These are phyloP conservation scores for Curvularia lunata DNA, from an alignment of 2,329 filamentous ascomycete genomes.

Conservation along the genomic window DNA sequence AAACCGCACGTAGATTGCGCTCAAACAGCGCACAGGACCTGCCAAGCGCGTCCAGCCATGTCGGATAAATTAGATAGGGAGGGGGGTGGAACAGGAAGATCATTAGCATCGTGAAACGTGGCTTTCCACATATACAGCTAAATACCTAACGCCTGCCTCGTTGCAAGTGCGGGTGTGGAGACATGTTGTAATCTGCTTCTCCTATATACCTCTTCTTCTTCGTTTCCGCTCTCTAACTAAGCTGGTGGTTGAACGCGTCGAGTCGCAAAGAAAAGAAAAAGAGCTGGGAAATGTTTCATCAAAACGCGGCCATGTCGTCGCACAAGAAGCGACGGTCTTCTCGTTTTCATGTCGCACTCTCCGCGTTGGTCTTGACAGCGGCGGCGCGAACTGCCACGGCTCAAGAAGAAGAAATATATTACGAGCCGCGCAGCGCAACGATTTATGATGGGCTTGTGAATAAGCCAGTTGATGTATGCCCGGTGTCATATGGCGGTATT, in stretches of 20 bases:
- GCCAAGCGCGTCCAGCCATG: conserved; percentile 20
- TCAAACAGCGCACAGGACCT: neutral
- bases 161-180: neutral
- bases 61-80: conserved; percentile 18
- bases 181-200: neutral
- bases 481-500: conserved; percentile 29
- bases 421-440: conserved; percentile 22
- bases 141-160: neutral
- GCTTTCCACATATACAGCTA: conserved; percentile 15
- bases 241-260: too few relatives aligned
- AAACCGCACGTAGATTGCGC: conserved; percentile 8
- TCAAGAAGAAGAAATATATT: conserved; percentile 23
- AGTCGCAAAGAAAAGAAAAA: neutral
- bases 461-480: conserved; percentile 24
- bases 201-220: neutral
- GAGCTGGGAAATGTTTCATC: conserved; percentile 7
- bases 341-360: neutral
- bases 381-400: conserved; percentile 14
- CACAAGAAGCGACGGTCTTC: conserved; percentile 1
- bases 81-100: conserved; percentile 11
- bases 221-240: neutral
- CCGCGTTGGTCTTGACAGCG: conserved; percentile 9
- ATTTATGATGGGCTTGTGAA: conserved; percentile 31
- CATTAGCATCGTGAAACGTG: conserved; percentile 26
- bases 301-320: neutral